phyloP scores from a whole-genome alignment of 306 rosid species.

The Cucurbita maxima region DNA sequence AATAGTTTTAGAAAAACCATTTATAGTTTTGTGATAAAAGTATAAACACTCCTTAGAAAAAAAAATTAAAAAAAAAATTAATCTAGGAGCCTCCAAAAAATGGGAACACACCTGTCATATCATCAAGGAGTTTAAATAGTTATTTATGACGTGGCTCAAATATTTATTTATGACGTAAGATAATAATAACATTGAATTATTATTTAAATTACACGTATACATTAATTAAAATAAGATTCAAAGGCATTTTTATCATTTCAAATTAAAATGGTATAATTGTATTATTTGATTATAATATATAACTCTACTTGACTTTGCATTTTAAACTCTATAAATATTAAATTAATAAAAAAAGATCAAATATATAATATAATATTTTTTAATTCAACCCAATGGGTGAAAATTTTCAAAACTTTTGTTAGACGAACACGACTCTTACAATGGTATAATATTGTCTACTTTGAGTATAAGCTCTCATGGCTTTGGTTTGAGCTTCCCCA shows the following conservation, averaged over 20 bases:
- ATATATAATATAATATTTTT: no score
- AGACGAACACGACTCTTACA: no score
- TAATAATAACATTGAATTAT: background rate
- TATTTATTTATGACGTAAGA: background rate
- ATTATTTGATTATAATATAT: background rate
- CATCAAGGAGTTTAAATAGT: background rate
- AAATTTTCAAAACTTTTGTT: no score
- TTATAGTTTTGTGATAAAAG: no score
- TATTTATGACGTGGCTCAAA: background rate
- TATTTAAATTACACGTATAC: background rate
- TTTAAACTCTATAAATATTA: background rate
- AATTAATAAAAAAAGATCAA: no score
- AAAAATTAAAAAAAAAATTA: background rate
- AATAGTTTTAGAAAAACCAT: no score
- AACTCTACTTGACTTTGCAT: background rate
- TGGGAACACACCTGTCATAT: background rate
- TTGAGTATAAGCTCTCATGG: no score
- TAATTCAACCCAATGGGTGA: no score
- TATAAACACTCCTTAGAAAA: background rate
- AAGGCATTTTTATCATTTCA: background rate
- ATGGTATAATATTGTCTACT: no score
- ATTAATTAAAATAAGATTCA: background rate
- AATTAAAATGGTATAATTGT: background rate
- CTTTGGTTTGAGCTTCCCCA: no score
- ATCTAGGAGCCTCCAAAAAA: background rate